Evolutionary conservation across 2,329 filamentous ascomycete genomes (phyloP).

Genomic region (Phyllosticta citrichinensis): DNA sequence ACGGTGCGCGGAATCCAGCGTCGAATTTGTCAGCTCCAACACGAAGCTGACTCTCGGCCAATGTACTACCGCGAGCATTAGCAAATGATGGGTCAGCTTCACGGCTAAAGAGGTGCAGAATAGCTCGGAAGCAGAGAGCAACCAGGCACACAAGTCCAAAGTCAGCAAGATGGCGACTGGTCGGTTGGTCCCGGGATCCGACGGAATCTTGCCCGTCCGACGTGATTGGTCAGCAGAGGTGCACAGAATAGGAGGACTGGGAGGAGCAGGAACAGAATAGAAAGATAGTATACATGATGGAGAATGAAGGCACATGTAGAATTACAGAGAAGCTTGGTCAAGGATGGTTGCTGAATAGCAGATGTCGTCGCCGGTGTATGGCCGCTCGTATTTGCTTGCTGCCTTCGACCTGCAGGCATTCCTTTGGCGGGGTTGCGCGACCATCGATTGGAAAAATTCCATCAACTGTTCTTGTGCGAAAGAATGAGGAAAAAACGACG

Average conservation of each 20-base stretch:
- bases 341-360: background rate
- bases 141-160: background rate
- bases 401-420: too few species aligned
- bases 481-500: background rate
- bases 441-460: background rate
- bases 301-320: background rate
- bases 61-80: background rate
- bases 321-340: too few species aligned
- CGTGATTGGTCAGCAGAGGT: background rate
- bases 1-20: background rate
- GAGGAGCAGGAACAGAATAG: background rate
- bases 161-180: background rate
- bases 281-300: background rate
- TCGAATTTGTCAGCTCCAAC: background rate
- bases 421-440: background rate
- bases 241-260: background rate
- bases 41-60: background rate
- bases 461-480: background rate
- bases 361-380: background rate
- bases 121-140: background rate
- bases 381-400: too few species aligned
- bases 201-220: background rate
- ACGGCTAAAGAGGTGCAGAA: background rate
- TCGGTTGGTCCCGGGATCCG: background rate
- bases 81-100: background rate